These are phyloP conservation scores for Candida yuanshanica DNA, from an alignment of 805 yeast genomes.

Conservation along the genomic window DNA sequence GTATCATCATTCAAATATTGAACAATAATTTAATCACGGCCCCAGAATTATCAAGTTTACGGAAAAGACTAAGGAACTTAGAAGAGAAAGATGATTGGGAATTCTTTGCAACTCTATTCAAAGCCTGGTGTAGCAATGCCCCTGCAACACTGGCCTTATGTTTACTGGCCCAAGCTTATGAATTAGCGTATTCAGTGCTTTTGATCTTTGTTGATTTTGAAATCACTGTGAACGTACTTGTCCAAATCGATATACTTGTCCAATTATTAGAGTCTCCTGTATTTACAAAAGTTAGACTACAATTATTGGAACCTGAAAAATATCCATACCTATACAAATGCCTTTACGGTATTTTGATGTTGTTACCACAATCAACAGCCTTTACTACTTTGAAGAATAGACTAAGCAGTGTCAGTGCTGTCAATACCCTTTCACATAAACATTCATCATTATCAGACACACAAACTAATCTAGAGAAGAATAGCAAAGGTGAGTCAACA, in stretches of 20 bases:
- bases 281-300: constrained; percentile 79
- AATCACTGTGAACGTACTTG: constrained; percentile 66
- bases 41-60: constrained; percentile 65
- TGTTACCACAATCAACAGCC: constrained; percentile 89
- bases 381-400: constrained; percentile 78
- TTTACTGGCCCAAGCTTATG: constrained; percentile 80
- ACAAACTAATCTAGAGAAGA: not conserved
- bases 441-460: constrained; percentile 3
- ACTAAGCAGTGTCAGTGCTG: constrained; percentile 43
- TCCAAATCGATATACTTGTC: constrained; percentile 84
- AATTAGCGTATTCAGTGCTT: constrained; percentile 77
- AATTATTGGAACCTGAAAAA: constrained; percentile 80
- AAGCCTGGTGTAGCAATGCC: constrained; percentile 88
- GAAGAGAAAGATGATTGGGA: constrained; percentile 59
- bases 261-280: constrained; percentile 91
- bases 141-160: constrained; percentile 86
- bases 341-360: constrained; percentile 87
- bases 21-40: constrained; percentile 83
- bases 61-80: constrained; percentile 61
- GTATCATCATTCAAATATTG: constrained; percentile 79
- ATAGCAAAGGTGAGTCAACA: not conserved
- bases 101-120: constrained; percentile 71
- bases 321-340: constrained; percentile 81
- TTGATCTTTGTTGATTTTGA: constrained; percentile 80
- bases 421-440: constrained; percentile 16